Percentiles rank a stretch among this genome's conserved stretches.
Evolutionary conservation across 2,329 filamentous ascomycete genomes (phyloP).

Genomic region (Pyricularia pennisetigena): DNA sequence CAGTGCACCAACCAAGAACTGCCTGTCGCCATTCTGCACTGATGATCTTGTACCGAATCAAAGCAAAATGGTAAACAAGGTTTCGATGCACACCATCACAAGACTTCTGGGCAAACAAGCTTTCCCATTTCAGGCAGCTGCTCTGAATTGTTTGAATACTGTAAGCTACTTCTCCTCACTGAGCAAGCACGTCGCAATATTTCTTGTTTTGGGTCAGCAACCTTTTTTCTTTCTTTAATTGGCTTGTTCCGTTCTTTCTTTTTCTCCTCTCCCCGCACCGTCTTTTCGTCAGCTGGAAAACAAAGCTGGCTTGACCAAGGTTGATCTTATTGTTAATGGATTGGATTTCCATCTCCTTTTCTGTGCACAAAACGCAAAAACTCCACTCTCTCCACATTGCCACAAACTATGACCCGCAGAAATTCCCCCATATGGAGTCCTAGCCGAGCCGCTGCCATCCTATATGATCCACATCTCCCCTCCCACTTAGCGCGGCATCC

Average conservation of each 20-base stretch:
- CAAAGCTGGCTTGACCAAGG: neutral
- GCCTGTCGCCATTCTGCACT: neutral
- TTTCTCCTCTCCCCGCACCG: too few relatives aligned
- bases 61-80: neutral
- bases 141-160: neutral
- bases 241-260: neutral
- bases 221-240: neutral
- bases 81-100: neutral
- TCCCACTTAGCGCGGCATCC: neutral
- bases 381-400: neutral
- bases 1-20: neutral
- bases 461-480: neutral
- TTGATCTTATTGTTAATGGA: neutral
- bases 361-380: neutral
- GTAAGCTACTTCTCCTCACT: neutral
- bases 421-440: neutral
- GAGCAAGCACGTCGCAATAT: neutral
- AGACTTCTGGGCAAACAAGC: neutral
- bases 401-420: neutral
- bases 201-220: neutral
- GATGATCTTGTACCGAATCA: neutral
- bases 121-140: neutral
- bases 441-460: neutral
- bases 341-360: neutral
- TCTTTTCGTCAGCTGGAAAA: neutral